Conservation (phyloP, 441 rosid species). For the Syzygium malaccense region DNA sequence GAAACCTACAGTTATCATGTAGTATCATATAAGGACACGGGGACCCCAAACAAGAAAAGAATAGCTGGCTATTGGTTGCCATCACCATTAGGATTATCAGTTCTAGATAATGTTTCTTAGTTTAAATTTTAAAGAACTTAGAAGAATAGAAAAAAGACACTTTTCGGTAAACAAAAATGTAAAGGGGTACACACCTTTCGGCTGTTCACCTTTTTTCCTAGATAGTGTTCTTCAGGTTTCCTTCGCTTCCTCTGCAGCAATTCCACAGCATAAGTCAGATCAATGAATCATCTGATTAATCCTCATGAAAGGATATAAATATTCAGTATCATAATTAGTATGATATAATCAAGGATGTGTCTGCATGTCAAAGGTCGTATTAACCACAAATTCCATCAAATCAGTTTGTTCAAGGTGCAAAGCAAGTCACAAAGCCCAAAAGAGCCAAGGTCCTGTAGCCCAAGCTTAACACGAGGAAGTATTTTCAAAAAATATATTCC, state of each 20-base stretch:
- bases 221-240: constrained; percentile 62
- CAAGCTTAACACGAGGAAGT: neutral
- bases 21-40: neutral
- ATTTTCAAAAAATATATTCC: neutral
- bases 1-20: neutral
- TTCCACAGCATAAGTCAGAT: neutral
- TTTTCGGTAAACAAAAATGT: neutral
- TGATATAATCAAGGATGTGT: neutral
- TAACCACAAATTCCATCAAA: neutral
- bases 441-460: neutral
- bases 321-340: neutral
- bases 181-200: constrained; percentile 50
- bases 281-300: neutral
- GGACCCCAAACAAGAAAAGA: neutral
- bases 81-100: neutral
- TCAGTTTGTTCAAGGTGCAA: neutral
- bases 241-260: constrained; percentile 73
- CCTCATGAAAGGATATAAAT: neutral
- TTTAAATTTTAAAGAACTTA: neutral
- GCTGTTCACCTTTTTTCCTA: constrained; percentile 50
- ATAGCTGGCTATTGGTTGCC: neutral
- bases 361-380: neutral
- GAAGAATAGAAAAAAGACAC: neutral
- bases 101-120: neutral
- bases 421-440: neutral